Evolutionary conservation across 345 rosid genomes (phyloP), one percentile per base, ranked within the genome.

Genomic region (Boechera divaricarpa): DNA sequence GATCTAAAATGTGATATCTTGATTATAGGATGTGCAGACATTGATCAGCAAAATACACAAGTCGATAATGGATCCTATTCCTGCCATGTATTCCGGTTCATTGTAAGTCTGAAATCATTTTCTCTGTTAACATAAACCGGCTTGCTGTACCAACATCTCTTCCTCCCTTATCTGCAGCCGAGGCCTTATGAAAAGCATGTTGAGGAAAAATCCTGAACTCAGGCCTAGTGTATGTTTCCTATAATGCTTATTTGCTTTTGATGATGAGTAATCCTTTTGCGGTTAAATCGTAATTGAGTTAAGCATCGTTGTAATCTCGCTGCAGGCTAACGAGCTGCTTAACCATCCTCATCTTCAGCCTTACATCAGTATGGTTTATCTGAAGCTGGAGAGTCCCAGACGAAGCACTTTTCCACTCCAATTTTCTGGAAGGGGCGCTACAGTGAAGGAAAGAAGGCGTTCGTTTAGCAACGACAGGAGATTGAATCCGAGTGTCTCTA

Each of bases 141-240:
- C 68, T 26, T 2, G 15, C 52, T 21, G 1, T 67, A 32, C 59
- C 53, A 53, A 67, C 59, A 13, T 36, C 31, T 38, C 24, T 4
- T 16, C 13, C 29, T 60, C 61, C 15, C 56, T 82, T 41, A 76
- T 72, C 68, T 79, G 48, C 88, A 95, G 99, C 67, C 98, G 99
- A 49, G 91, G 94, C 53, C 97, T 95, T 60, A 82, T 92, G 53
- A 95, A 91, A 83, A 89, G 97, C 80, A 88, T 95, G 99, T 80
- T 95, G 87, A 88, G 99, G 72, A 95, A 95, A 84, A 92, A 91
- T 75, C 98, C 97, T 39, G 96, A 95, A 83, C 90, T 95, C 32
- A 85, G 97, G 70, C 97, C 99, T 72, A 88, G 91, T 65, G 99
- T 95, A 89, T 45, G 92, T 64, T 67, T 69, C 44, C 36, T 33